Evolutionary conservation across 2,329 filamentous ascomycete genomes (phyloP), one percentile per base, ranked within the genome.

Genomic region (Biscogniauxia marginata): DNA sequence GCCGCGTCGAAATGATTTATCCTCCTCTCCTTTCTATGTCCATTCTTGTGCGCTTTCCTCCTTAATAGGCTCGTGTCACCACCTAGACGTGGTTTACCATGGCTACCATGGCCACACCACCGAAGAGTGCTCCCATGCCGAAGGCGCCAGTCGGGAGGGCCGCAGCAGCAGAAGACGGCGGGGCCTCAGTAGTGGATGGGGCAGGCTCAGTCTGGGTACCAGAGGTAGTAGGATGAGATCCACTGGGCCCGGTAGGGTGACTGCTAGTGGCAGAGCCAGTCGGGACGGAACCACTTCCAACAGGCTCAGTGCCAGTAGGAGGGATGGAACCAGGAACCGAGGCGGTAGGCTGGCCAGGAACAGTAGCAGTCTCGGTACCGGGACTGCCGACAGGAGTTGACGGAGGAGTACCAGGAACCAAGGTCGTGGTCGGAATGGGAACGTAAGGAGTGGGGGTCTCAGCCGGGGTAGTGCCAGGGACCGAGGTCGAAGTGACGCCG

Each of bases 41-140:
- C 9, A 39, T 39, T n/a, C 30, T 16, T 39, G 2, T 39, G 9
- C n/a, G 30, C 2, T 11, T 39, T 39, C 30, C 30, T 16, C n/a
- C 30, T 16, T 16, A 39, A 39, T n/a, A 16, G 11, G 13, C 30
- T 39, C 13, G 30, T 39, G 13, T 2, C 30, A 16, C 30, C 30
- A 19, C 46, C 58, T 56, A 63, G 54, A 63, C 51, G 22, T 59
- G 51, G 24, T 65, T 58, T 25, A 56, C 44, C 54, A 65, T 55
- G 16, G 51, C 57, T 20, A 61, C 50, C 5, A 62, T 20, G 13
- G 61, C 63, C 11, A 53, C 61, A 16, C 63, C 63, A 19, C 61
- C 61, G n/a, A 63, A 55, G 13, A 63, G 51, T 13, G 48, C 57
- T 51, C 61, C 59, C 45, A 64, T 53, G 30, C 55, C 50, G 18